phyloP scores from a whole-genome alignment of 176 grass and related monocot species.

The Zea mays region DNA sequence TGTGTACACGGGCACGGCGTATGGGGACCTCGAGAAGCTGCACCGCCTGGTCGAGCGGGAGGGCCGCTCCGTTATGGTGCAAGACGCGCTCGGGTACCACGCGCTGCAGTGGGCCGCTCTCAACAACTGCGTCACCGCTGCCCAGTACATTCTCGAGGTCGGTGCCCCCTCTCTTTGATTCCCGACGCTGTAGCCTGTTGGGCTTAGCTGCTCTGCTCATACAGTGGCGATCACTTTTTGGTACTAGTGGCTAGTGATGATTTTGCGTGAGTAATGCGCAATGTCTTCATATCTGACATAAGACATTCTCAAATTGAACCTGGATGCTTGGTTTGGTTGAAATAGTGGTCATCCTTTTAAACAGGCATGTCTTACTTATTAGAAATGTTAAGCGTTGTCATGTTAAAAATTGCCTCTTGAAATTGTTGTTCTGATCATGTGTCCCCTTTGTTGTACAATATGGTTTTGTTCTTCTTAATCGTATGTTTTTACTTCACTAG shows the following conservation, averaged over 20 bases:
- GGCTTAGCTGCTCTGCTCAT: background rate
- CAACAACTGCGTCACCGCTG: slow-evolving; percentile 85
- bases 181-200: no score
- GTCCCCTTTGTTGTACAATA: background rate
- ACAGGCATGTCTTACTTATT: background rate
- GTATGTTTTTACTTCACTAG: background rate
- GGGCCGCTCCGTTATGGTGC: slow-evolving; percentile 63
- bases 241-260: background rate
- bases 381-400: no score
- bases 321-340: background rate
- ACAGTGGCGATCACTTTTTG: background rate
- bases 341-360: background rate
- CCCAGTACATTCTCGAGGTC: slow-evolving; percentile 93
- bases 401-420: no score
- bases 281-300: background rate
- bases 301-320: slow-evolving; percentile 25
- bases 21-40: slow-evolving; percentile 94
- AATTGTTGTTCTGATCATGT: background rate
- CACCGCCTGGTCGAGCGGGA: slow-evolving; percentile 75
- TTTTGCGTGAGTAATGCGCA: slow-evolving; percentile 14
- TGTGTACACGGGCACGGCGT: slow-evolving; percentile 78
- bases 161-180: background rate
- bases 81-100: slow-evolving; percentile 72
- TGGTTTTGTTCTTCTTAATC: slow-evolving; percentile 14
- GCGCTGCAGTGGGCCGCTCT: slow-evolving; percentile 94